Evolutionary conservation across 2,329 filamentous ascomycete species (phyloP), one percentile per base, ranked within the genome.

Genomic region (Aspergillus puulaauensis): DNA sequence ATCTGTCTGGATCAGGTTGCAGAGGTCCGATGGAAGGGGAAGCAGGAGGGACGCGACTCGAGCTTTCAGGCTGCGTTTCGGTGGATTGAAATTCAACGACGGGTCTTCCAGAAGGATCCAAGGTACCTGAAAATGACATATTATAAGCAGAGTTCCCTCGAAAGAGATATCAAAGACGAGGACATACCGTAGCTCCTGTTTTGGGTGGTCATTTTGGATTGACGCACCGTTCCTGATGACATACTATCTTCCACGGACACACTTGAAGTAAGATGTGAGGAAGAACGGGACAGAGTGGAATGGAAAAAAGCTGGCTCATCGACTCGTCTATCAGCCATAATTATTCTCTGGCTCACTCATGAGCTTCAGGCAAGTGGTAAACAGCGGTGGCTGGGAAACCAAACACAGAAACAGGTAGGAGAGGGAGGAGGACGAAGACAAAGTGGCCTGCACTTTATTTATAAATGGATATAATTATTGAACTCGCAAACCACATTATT

Each of bases 11-110:
- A 54, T 73, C 73, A 4, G 64, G 46, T 43, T 64, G 63, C 37
- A 70, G 63, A 7, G 74, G 66, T 23, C 66, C 66, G 68, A 79
- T 68, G 53, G 81, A 77, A 4, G 69, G 62, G 59, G 84, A 81
- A 54, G 78, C 76, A 14, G 79, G 64, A 40, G 74, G 73, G 47
- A 67, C 61, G 70, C 69, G 67, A 57, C 41, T 67, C 27, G 64
- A 68, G 40, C 52, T 62, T 46, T 70, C 70, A 7, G 65, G 65
- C 68, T 61, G 73, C 48, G 52, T 66, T 60, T 69, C 76, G 62
- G 66, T 73, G 61, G 50, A 43, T 44, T 59, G 66, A 40, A 56
- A 15, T 51, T 73, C 69, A 21, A 62, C 52, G 19, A 60, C 56
- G 12, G 50, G 51, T 21, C 60, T 60, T 19, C 68, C 69, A 23